Evolutionary conservation across 345 rosid genomes (phyloP).

Genomic region (Eucalyptus victrix): DNA sequence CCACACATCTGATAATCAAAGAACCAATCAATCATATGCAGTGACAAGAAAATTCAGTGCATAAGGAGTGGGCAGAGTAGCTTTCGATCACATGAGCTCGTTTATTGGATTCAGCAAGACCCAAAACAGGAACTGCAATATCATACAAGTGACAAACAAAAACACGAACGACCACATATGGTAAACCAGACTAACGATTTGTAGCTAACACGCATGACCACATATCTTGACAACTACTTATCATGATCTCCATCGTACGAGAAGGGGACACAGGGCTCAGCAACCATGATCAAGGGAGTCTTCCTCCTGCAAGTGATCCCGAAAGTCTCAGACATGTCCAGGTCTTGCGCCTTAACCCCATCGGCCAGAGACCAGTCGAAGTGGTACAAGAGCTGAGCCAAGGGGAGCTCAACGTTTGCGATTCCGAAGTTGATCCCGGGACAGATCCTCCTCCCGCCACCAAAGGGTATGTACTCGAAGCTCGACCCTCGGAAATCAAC

Average conservation of each 20-base stretch:
- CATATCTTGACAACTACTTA: background rate
- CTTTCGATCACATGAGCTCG: background rate
- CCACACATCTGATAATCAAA: background rate
- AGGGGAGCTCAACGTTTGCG: background rate
- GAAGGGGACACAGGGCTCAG: background rate
- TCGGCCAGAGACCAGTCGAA: conserved; percentile 2
- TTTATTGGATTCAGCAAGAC: background rate
- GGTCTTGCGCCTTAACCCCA: background rate
- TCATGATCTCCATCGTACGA: background rate
- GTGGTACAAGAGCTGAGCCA: conserved; percentile 1
- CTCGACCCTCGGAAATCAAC: background rate
- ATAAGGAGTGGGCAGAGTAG: background rate
- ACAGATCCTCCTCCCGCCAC: conserved; percentile 4
- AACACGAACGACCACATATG: background rate
- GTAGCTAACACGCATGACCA: background rate
- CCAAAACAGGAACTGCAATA: background rate
- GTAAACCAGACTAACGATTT: background rate
- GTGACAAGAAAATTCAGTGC: background rate
- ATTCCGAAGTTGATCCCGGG: background rate
- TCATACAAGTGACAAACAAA: background rate
- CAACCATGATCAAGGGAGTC: background rate
- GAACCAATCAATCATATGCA: background rate
- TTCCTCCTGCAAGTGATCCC: background rate
- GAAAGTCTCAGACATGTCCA: background rate
- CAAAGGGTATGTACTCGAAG: conserved; percentile 2